Evolutionary conservation across 495 filamentous ascomycete species (phyloP), one percentile per base, ranked within the genome.

Genomic region (Bacidia rubella): DNA sequence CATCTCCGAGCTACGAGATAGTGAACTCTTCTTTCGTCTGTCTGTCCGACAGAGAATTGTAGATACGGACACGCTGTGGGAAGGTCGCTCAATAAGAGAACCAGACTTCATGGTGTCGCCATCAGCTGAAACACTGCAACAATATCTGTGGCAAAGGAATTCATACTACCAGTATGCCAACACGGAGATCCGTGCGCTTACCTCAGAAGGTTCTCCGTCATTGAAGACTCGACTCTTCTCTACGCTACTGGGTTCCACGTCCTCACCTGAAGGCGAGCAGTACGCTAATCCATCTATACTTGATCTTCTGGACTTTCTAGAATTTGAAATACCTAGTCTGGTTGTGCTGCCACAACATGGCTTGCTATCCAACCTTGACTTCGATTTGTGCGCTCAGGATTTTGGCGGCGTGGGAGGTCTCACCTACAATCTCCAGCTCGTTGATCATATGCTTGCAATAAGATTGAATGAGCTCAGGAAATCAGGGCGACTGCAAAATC

Each of bases 281-380:
- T 59, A 81, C 24, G 61, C 66, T 12, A 83, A 85, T 51, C 75
- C 81, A 2, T 85, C 82, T 4, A 75, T 97, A 12, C 93, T 96
- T 65, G 93, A 96, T 57, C 76, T 96, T 20, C 88, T 95, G 52
- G 93, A 97, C 66, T 95, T 97, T 52, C 73, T 88, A 26, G 82
- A 89, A 51, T 65, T 86, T 7, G 80, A 89, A 40, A 71, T 80
- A 40, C 59, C 69, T 1, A 73, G 73, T 55, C 57, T 70, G 35
- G 61, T 74, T 29, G 51, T 66, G 10, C 50, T 60, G 1, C 81
- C 85, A 7, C 52, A 70, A 11, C 66, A 80, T 19, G 63, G 63
- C 10, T 70, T 76, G 35, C 81, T 89, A 49, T 62, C 69, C 15
- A 76, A 79, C 39, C 59, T 90, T 32, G 76, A 83, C 53, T 61